These are phyloP conservation scores for Aspergillus saccharolyticus DNA, from an alignment of 495 filamentous ascomycete species.

Conservation along the genomic window DNA sequence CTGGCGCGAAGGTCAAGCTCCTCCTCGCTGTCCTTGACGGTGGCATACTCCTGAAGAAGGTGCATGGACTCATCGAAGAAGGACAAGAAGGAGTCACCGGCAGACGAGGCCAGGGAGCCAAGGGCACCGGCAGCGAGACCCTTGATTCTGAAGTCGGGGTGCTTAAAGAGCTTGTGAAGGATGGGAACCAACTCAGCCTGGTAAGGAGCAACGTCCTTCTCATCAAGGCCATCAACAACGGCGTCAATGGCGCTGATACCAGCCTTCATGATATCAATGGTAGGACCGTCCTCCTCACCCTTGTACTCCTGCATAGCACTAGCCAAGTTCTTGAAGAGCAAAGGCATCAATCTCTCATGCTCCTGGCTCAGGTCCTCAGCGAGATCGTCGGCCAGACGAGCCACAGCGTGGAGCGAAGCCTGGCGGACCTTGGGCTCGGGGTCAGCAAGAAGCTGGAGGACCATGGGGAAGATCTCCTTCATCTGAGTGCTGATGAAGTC, in stretches of 20 bases:
- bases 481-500: conserved; percentile 93
- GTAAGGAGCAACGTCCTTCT: conserved; percentile 74
- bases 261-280: conserved; percentile 77
- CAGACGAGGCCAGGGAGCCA: conserved; percentile 80
- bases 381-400: conserved; percentile 86
- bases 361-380: conserved; percentile 80
- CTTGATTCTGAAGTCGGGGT: conserved; percentile 86
- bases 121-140: conserved; percentile 81
- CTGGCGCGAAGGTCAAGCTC: conserved; percentile 85
- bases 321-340: conserved; percentile 82
- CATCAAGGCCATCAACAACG: conserved; percentile 82
- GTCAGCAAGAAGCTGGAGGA: conserved; percentile 81
- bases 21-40: conserved; percentile 81
- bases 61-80: conserved; percentile 89
- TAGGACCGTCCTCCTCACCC: conserved; percentile 54
- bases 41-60: conserved; percentile 73
- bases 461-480: conserved; percentile 75
- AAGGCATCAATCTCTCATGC: conserved; percentile 76
- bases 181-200: conserved; percentile 76
- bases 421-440: conserved; percentile 75
- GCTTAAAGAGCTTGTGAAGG: conserved; percentile 71
- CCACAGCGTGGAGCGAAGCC: conserved; percentile 78
- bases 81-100: conserved; percentile 76
- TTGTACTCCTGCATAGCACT: conserved; percentile 64
- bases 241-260: conserved; percentile 89